Conservation (phyloP, 352 stramenopile genomes). For the Phytophthora pseudosyringae region DNA sequence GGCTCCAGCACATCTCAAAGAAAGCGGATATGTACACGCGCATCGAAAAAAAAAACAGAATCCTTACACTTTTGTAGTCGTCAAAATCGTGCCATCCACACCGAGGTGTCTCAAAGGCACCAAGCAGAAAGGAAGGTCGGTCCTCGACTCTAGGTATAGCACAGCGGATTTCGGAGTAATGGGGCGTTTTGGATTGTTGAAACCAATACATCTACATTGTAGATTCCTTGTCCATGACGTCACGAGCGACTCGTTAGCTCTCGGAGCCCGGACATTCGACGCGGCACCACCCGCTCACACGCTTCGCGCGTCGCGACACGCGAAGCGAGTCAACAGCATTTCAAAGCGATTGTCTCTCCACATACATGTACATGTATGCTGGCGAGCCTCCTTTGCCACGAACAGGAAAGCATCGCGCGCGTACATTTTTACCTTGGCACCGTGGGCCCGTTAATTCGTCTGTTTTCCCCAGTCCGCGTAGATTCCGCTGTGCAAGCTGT, state of each 20-base stretch:
- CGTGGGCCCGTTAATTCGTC: background rate
- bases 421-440: too few relatives aligned
- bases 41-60: conserved; percentile 19
- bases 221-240: background rate
- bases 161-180: too few relatives aligned
- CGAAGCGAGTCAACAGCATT: conserved; percentile 8
- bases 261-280: conserved; percentile 1
- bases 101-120: conserved; percentile 1
- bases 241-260: background rate
- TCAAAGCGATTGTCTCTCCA: conserved; percentile 10
- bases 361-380: background rate
- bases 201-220: too few relatives aligned
- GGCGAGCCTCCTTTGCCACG: background rate
- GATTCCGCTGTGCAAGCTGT: conserved; percentile 10
- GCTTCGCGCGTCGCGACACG: background rate
- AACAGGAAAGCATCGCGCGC: too few relatives aligned
- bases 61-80: conserved; percentile 18
- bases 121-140: conserved; percentile 1
- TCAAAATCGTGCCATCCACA: background rate
- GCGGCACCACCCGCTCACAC: conserved; percentile 12
- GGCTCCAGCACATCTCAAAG: conserved; percentile 13
- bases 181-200: too few relatives aligned
- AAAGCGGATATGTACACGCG: conserved; percentile 12
- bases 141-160: too few relatives aligned
- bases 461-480: conserved; percentile 9